Conservation (phyloP, 345 rosid species). For the Clausena lansium region DNA sequence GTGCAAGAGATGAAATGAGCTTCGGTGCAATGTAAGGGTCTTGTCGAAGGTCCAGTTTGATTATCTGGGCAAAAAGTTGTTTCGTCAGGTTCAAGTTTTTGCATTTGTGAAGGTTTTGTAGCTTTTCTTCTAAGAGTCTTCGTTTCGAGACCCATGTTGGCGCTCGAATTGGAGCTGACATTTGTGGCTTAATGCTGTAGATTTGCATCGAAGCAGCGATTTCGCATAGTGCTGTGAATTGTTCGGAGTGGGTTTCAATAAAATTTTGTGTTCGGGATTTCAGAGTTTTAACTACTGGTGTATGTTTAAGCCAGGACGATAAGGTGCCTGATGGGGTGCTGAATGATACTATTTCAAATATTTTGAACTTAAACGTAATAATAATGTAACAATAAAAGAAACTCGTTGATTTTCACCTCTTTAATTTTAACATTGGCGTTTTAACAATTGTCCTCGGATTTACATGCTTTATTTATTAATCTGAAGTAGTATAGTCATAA, state of each 20-base stretch:
- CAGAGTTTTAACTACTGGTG: background rate
- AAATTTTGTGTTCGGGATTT: background rate
- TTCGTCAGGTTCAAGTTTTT: slow-evolving; percentile 52
- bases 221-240: background rate
- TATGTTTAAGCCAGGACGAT: background rate
- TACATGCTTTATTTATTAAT: background rate
- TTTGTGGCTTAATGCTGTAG: slow-evolving; percentile 20
- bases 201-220: slow-evolving; percentile 13
- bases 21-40: slow-evolving; percentile 66
- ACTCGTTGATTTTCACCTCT: background rate
- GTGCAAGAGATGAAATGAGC: slow-evolving; percentile 64
- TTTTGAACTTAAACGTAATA: background rate
- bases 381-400: background rate
- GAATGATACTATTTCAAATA: background rate
- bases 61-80: slow-evolving; percentile 71
- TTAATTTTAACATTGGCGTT: background rate
- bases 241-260: background rate
- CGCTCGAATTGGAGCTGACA: slow-evolving; percentile 53
- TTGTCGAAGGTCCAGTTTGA: slow-evolving; percentile 53
- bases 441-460: background rate
- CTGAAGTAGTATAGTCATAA: background rate
- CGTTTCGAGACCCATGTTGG: slow-evolving; percentile 71
- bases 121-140: slow-evolving; percentile 62
- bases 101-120: slow-evolving; percentile 74
- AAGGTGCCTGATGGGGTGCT: background rate